These are phyloP conservation scores for Litchi chinensis DNA, from an alignment of 345 rosid genomes.

Conservation along the genomic window DNA sequence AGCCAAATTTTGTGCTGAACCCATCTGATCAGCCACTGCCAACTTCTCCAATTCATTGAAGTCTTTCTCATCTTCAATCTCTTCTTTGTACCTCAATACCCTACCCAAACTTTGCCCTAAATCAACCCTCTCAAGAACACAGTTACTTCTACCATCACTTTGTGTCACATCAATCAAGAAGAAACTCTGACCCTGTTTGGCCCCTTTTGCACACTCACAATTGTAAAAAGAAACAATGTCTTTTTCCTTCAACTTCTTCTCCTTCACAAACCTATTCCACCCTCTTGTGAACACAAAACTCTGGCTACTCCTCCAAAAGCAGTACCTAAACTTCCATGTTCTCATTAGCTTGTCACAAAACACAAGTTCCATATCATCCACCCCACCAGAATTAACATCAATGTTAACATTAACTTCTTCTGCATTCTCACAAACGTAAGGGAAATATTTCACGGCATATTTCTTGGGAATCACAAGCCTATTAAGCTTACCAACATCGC, in stretches of 20 bases:
- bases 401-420: conserved; percentile 15
- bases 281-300: conserved; percentile 60
- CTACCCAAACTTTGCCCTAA: conserved; percentile 34
- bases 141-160: conserved; percentile 7
- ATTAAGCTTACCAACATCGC: conserved; percentile 88
- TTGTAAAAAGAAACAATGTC: conserved; percentile 34
- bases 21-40: background rate
- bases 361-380: conserved; percentile 35
- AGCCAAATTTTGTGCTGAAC: background rate
- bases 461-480: conserved; percentile 86
- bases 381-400: background rate
- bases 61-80: conserved; percentile 2
- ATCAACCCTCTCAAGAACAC: conserved; percentile 22
- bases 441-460: conserved; percentile 59
- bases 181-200: conserved; percentile 29
- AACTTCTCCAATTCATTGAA: conserved; percentile 10
- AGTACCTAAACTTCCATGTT: conserved; percentile 53
- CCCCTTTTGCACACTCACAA: conserved; percentile 20
- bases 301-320: conserved; percentile 58
- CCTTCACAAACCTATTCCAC: conserved; percentile 53
- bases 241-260: conserved; percentile 33
- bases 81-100: conserved; percentile 15
- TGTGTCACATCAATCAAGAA: conserved; percentile 47
- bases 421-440: conserved; percentile 30
- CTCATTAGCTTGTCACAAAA: conserved; percentile 49